These are phyloP conservation scores for Arthromyces matolae DNA, from an alignment of 768 basidiomycete genomes.

Conservation along the genomic window DNA sequence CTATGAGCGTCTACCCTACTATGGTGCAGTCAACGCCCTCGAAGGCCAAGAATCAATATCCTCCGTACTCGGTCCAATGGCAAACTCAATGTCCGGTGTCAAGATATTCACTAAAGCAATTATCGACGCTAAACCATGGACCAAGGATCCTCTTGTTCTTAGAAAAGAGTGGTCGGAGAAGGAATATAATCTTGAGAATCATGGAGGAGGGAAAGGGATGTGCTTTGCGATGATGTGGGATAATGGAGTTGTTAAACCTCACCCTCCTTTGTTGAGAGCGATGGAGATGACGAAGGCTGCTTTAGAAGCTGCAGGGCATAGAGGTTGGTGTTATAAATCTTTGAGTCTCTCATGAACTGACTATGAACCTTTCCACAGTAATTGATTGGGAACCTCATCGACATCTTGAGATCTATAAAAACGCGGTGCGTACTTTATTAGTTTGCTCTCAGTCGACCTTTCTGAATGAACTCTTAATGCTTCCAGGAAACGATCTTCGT, in stretches of 20 bases:
- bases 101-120: no score
- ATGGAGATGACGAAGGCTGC: constrained; percentile 54
- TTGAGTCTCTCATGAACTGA: no score
- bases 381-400: constrained; percentile 61
- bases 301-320: constrained; percentile 57
- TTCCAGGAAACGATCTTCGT: constrained; percentile 44
- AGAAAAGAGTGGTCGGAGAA: constrained; percentile 60
- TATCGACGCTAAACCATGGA: constrained; percentile 74
- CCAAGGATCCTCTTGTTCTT: constrained; percentile 53
- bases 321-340: constrained; percentile 53
- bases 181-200: constrained; percentile 56
- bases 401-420: constrained; percentile 48
- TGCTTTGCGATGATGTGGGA: constrained; percentile 67
- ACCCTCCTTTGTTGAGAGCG: constrained; percentile 62
- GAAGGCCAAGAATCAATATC: constrained; percentile 69
- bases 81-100: constrained; percentile 52
- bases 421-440: constrained; percentile 27
- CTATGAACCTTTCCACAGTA: no score
- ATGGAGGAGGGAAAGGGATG: constrained; percentile 44
- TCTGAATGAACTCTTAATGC: no score
- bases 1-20: constrained; percentile 66
- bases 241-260: constrained; percentile 52
- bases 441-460: no score
- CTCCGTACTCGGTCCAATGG: constrained; percentile 75
- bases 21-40: constrained; percentile 58